Conservation (phyloP, 2,329 filamentous ascomycete genomes). For the Colletotrichum gigasporum region DNA sequence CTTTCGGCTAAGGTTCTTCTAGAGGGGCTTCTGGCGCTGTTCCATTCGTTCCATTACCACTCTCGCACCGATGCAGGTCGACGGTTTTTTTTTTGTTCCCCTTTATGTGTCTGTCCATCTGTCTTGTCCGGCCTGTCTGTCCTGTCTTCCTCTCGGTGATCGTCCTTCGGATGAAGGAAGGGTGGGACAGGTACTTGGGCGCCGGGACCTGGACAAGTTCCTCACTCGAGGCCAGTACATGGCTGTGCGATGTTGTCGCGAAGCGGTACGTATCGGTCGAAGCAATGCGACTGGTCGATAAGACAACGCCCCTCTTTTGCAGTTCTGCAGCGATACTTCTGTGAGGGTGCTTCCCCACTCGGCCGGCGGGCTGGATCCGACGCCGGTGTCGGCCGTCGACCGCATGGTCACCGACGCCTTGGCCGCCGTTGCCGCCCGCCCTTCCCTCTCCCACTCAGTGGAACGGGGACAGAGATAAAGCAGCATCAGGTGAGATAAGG, state of each 20-base stretch:
- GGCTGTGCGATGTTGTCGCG: not conserved
- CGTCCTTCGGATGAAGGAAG: conserved; percentile 11
- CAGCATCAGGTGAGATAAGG: conserved; percentile 1
- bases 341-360: not conserved
- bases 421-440: not conserved
- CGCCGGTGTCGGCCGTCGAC: conserved; percentile 17
- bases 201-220: not conserved
- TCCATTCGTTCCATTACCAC: conserved; percentile 14
- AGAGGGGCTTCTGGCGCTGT: conserved; percentile 21
- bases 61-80: conserved; percentile 2
- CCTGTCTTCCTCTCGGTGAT: not conserved
- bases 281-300: conserved; percentile 14
- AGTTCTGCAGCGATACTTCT: not conserved
- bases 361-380: conserved; percentile 3
- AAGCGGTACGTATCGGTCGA: not conserved
- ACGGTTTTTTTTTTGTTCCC: not conserved
- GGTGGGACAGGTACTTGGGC: conserved; percentile 12
- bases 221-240: not conserved
- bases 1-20: conserved; percentile 22
- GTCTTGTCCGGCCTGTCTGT: not conserved
- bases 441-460: too few species aligned
- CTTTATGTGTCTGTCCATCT: not conserved
- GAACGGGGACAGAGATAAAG: conserved; percentile 4
- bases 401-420: not conserved
- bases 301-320: conserved; percentile 3